These are phyloP conservation scores for Naegleria lovaniensis DNA, from an alignment of 208 protist genomes.

Conservation along the genomic window DNA sequence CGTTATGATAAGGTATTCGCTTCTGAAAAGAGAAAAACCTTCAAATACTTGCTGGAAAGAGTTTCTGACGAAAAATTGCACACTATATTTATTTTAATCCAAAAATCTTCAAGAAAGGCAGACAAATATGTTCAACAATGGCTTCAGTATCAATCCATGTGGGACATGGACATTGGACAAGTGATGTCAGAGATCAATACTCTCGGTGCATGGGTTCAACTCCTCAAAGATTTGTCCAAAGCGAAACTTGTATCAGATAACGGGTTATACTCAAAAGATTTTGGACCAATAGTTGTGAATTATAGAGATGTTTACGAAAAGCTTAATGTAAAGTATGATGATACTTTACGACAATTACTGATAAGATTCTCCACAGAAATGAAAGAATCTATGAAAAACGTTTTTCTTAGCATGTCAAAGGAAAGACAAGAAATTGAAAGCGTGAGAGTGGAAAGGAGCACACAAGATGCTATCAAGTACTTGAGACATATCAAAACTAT, in stretches of 20 bases:
- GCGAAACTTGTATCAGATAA: constrained; percentile 61
- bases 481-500: constrained; percentile 62
- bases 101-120: constrained; percentile 43
- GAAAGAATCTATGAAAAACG: constrained; percentile 55
- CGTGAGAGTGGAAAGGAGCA: constrained; percentile 58
- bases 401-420: constrained; percentile 53
- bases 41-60: constrained; percentile 44
- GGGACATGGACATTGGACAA: constrained; percentile 61
- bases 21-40: constrained; percentile 32
- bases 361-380: constrained; percentile 69
- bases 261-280: constrained; percentile 34
- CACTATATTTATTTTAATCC: constrained; percentile 48
- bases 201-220: constrained; percentile 51
- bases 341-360: constrained; percentile 67
- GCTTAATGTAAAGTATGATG: constrained; percentile 74
- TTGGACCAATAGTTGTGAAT: constrained; percentile 61
- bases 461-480: constrained; percentile 76
- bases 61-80: constrained; percentile 43
- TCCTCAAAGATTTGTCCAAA: constrained; percentile 58
- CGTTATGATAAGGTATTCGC: neutral
- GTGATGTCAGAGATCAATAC: constrained; percentile 50
- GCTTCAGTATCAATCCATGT: constrained; percentile 74
- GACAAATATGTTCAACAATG: constrained; percentile 59
- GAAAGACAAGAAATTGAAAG: constrained; percentile 56
- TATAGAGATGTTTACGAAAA: constrained; percentile 63